Percentiles rank a stretch among this genome's conserved stretches.
Conservation (phyloP, 2,329 filamentous ascomycete genomes). For the Xylariaceae sp. region DNA sequence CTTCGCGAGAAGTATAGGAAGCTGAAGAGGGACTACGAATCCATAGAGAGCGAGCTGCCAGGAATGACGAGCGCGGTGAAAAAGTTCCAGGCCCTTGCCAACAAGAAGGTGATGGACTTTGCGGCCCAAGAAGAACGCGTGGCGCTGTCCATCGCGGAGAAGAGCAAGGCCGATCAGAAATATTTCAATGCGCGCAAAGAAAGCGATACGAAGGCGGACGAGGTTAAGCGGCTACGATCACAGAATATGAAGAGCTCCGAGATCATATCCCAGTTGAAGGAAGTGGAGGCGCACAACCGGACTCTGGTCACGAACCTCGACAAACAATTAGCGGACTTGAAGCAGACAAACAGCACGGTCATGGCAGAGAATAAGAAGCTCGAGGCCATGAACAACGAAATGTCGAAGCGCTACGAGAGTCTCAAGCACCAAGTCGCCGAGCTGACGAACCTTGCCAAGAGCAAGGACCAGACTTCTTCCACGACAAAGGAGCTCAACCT, state of each 20-base stretch:
- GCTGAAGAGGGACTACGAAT: constrained; percentile 71
- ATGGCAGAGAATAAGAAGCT: constrained; percentile 68
- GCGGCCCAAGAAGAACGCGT: constrained; percentile 72
- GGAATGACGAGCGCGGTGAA: constrained; percentile 89
- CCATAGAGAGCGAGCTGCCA: constrained; percentile 81
- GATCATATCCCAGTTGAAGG: constrained; percentile 89
- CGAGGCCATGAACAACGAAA: constrained; percentile 67
- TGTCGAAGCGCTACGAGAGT: constrained; percentile 62
- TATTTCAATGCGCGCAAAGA: constrained; percentile 95
- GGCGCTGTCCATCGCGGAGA: constrained; percentile 71
- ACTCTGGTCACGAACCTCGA: constrained; percentile 77
- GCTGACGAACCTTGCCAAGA: constrained; percentile 65
- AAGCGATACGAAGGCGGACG: constrained; percentile 76
- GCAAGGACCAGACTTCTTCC: constrained; percentile 62
- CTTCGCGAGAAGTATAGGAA: constrained; percentile 68
- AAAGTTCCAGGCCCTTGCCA: constrained; percentile 76
- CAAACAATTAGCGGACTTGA: constrained; percentile 81
- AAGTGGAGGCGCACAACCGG: constrained; percentile 73
- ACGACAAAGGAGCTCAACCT: constrained; percentile 52
- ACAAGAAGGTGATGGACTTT: constrained; percentile 80
- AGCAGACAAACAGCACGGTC: constrained; percentile 68
- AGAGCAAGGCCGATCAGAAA: constrained; percentile 95
- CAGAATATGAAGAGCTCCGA: constrained; percentile 90
- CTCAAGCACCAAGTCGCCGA: constrained; percentile 72
- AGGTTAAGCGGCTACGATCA: constrained; percentile 70